Base-by-base conservation (phyloP, 2,329 filamentous ascomycete species). In the Pestalotiopsis sp. region DNA sequence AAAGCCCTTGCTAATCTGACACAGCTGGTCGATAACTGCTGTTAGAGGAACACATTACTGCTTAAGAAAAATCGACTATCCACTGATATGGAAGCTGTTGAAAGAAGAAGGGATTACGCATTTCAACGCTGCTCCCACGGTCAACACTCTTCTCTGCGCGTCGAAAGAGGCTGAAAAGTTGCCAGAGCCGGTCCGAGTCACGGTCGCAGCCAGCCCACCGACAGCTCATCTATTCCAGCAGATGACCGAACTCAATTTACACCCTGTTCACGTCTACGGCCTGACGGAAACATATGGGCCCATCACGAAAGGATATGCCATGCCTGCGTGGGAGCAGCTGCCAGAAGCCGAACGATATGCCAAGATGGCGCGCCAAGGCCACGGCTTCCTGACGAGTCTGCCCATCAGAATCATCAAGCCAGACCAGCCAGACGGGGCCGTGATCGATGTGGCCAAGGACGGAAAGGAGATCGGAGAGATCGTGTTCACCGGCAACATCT, bases 11-110 rank as follows among this genome's bases (percentile, higher is more conserved):
- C 52, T 25, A 38, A 63, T n/a, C 5, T 17, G 12, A 65, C 70
- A 38, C 38, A 78, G 77, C 0, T 97, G 95, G 96, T 89, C 95
- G 1, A 88, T 98, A n/a, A 97, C 94, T 12, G 94, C 94, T 1
- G 94, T 96, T 4, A 87, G 96, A 70, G 96, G 95, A n/a, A 97
- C 95, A 3, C 94, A 98, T 79, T 94, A 97, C 78, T 98, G 95
- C 75, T 85, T 99, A 20, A 89, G 96, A 70, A 98, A 97, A 83
- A 93, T 99, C 72, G 94, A 98, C 81, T 99, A 99, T 78, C 90
- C 93, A 0, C 85, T 95, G 69, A 97, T 99, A 70, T 99, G 96
- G 96, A 88, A 88, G 63, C 83, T 99, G 4, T 83, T 99, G 41
- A 97, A 94, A 76, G 88, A 94, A 66, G 93, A 98, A 80, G 85